Conservation (phyloP, 2,329 filamentous ascomycete genomes). For the Leptodontidium sp. region DNA sequence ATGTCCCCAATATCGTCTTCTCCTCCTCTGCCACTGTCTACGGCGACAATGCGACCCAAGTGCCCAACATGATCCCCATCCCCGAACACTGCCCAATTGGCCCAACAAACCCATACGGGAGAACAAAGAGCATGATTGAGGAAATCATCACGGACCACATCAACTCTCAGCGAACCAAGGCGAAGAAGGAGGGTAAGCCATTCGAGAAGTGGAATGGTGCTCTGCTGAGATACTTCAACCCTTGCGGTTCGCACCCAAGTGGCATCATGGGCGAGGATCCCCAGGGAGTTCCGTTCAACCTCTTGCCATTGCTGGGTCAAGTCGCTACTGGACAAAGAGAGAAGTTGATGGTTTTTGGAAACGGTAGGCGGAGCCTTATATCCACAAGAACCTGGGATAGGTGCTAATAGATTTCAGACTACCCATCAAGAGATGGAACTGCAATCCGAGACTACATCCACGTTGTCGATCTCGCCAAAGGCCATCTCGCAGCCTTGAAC, state of each 20-base stretch:
- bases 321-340: conserved; percentile 95
- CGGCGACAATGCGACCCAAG: conserved; percentile 87
- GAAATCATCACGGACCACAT: conserved; percentile 90
- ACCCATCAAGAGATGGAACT: conserved; percentile 87
- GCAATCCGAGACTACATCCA: conserved; percentile 99
- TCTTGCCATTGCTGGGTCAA: conserved; percentile 92
- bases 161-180: conserved; percentile 83
- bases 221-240: conserved; percentile 97
- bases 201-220: conserved; percentile 90
- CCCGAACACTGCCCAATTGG: conserved; percentile 96
- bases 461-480: conserved; percentile 86
- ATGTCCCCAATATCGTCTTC: conserved; percentile 97
- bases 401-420: conserved; percentile 66
- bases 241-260: conserved; percentile 90
- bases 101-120: conserved; percentile 96
- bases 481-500: conserved; percentile 89
- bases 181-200: conserved; percentile 80
- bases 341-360: conserved; percentile 93
- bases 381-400: background rate
- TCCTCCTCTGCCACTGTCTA: conserved; percentile 98
- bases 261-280: conserved; percentile 99
- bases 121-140: conserved; percentile 94
- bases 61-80: conserved; percentile 98
- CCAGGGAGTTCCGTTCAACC: conserved; percentile 93
- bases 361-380: conserved; percentile 65